Evolutionary conservation across 257 asterid genomes (phyloP).

Genomic region (Paraleonurus japonicus): DNA sequence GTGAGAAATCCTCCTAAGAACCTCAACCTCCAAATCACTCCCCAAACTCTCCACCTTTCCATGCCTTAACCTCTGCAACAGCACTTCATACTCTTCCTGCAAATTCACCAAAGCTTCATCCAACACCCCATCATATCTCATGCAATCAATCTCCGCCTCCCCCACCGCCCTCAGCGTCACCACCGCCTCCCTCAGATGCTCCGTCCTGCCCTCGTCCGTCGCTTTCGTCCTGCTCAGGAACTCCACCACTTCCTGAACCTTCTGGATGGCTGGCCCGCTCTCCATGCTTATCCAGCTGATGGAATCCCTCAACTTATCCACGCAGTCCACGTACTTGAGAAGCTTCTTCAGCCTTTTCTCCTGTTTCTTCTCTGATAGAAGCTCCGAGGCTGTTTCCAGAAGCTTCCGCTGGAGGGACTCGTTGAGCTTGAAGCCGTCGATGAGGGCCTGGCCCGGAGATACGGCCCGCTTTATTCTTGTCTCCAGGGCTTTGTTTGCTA

Average conservation of each 20-base stretch:
- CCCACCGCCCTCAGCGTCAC: conserved; percentile 60
- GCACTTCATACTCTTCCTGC: conserved; percentile 80
- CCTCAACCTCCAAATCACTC: conserved; percentile 54
- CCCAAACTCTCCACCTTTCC: conserved; percentile 42
- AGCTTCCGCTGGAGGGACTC: conserved; percentile 63
- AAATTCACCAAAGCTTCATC: conserved; percentile 77
- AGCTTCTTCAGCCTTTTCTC: conserved; percentile 42
- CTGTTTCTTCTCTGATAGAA: conserved; percentile 39
- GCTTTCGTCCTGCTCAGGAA: conserved; percentile 88
- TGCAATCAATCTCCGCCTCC: conserved; percentile 69
- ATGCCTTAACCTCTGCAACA: conserved; percentile 55
- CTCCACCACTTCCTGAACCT: conserved; percentile 85
- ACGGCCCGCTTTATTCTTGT: conserved; percentile 70
- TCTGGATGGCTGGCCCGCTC: conserved; percentile 68
- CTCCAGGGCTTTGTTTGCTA: conserved; percentile 70
- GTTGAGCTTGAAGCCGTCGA: conserved; percentile 58
- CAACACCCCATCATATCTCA: conserved; percentile 71
- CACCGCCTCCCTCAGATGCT: conserved; percentile 60
- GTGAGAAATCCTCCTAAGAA: conserved; percentile 54
- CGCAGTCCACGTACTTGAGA: conserved; percentile 60
- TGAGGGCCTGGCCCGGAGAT: conserved; percentile 64
- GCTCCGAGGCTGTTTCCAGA: conserved; percentile 37
- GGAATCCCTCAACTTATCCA: conserved; percentile 45
- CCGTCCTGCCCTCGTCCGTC: conserved; percentile 58
- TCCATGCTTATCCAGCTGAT: conserved; percentile 50